phyloP scores from a whole-genome alignment of 805 yeast genomes.

The Tetrapisispora namnaoensis region DNA sequence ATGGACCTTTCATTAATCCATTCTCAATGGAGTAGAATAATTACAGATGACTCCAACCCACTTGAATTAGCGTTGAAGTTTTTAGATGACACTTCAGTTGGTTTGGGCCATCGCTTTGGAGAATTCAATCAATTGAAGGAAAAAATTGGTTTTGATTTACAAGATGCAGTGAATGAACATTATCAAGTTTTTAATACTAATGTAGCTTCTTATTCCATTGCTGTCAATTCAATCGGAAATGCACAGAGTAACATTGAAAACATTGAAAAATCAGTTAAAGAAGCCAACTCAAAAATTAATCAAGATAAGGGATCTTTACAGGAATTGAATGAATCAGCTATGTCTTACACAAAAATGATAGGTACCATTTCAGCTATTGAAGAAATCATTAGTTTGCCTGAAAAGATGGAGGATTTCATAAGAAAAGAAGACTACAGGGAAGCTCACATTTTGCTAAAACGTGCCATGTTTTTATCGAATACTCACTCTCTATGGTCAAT shows the following conservation, averaged over 20 bases:
- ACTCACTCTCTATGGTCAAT: constrained; percentile 48
- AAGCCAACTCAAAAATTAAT: constrained; percentile 41
- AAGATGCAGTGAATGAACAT: constrained; percentile 67
- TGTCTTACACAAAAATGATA: constrained; percentile 56
- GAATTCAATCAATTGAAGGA: constrained; percentile 57
- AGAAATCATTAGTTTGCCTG: constrained; percentile 48
- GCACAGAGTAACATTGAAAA: constrained; percentile 49
- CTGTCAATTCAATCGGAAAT: constrained; percentile 51
- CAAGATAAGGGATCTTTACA: constrained; percentile 46
- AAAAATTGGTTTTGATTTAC: constrained; percentile 47
- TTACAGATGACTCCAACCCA: constrained; percentile 57
- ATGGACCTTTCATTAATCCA: constrained; percentile 27
- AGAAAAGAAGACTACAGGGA: constrained; percentile 59
- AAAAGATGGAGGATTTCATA: constrained; percentile 53
- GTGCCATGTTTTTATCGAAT: constrained; percentile 38
- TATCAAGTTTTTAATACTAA: constrained; percentile 77
- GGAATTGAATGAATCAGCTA: constrained; percentile 56
- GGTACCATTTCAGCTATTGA: constrained; percentile 61
- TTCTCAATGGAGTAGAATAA: constrained; percentile 41
- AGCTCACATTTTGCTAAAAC: constrained; percentile 47
- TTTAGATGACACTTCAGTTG: constrained; percentile 84
- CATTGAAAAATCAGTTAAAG: constrained; percentile 34
- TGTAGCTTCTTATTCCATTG: constrained; percentile 72
- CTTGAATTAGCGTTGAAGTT: constrained; percentile 76
- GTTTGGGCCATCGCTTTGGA: constrained; percentile 61